Percentiles rank a stretch among this genome's conserved stretches.
Conservation (phyloP, 352 stramenopile genomes). For the Bremia lactucae region DNA sequence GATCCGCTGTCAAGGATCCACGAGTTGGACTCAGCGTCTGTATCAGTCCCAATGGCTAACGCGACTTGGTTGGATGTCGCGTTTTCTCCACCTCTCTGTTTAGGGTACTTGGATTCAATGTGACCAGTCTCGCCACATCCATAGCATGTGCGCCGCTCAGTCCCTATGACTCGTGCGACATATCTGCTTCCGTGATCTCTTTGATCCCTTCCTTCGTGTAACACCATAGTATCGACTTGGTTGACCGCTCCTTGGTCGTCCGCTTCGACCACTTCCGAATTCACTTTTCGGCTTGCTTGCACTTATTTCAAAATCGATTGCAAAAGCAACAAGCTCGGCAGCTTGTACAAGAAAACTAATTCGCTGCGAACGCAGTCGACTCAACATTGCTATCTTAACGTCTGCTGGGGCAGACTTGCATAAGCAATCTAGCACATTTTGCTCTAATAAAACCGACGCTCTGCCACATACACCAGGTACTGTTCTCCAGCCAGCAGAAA, state of each 20-base stretch:
- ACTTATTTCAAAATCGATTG: neutral
- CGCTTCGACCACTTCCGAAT: neutral
- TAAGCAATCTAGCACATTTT: constrained; percentile 3
- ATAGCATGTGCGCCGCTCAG: neutral
- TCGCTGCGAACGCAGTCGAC: neutral
- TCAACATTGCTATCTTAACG: neutral
- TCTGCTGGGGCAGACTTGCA: constrained; percentile 1
- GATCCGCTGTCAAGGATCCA: constrained; percentile 4
- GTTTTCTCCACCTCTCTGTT: neutral
- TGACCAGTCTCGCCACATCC: neutral
- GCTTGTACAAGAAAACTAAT: neutral
- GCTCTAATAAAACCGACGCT: constrained; percentile 2
- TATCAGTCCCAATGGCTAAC: neutral
- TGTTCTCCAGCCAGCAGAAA: too few relatives aligned
- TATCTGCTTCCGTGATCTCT: too few relatives aligned
- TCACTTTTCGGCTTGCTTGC: neutral
- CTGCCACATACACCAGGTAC: too few relatives aligned
- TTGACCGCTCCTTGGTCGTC: neutral
- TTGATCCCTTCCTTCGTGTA: too few relatives aligned
- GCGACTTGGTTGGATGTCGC: neutral
- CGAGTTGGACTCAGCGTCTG: neutral
- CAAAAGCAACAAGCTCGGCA: neutral
- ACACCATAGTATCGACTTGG: neutral
- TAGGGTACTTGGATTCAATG: neutral
- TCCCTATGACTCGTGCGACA: neutral